Evolutionary conservation across 2,329 filamentous ascomycete species (phyloP), one percentile per base, ranked within the genome.

Genomic region (Ophiostoma australiae): DNA sequence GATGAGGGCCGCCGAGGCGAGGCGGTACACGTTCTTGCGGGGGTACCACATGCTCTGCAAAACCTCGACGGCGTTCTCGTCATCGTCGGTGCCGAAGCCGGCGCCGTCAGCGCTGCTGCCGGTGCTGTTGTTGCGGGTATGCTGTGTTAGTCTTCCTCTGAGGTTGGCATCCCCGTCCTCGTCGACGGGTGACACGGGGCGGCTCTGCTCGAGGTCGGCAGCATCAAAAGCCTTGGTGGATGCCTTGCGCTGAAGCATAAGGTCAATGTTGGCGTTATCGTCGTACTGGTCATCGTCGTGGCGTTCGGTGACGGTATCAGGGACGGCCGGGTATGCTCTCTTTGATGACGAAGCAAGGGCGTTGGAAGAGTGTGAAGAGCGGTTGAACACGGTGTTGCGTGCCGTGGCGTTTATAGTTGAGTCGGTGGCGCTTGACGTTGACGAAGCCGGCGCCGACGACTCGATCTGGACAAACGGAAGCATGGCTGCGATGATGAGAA

Each of bases 21-120:
- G 82, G 44, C 91, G 83, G 80, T 85, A 94, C 73, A 87, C 88
- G 78, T 93, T 94, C 85, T 88, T 91, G 13, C 84, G 82, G 13
- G 86, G 86, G 23, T 87, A 82, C 73, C 83, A 88, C 72, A 87
- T 85, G 73, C 83, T 89, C 68, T 87, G 86, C 41, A 87, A 77
- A 3, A 83, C 78, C 65, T 84, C 82, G 0, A 81, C 81, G 8
- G 79, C 82, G 8, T 82, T 80, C 17, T 61, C 70, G 11, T 72
- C 70, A 6, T 76, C 75, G 55, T 3, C 74, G 70, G 20, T 35
- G 69, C 48, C 69, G 1, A 69, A 11, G 10, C 37, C 68, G 41
- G 27, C 61, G 39, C 37, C 68, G 41, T 27, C 61, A 37, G 27
- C n/a, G n/a, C 23, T 33, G 61, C 61, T 68, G 8, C 55, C 41